Conservation (phyloP, 2,329 filamentous ascomycete genomes). For the Aureobasidium sp. region DNA sequence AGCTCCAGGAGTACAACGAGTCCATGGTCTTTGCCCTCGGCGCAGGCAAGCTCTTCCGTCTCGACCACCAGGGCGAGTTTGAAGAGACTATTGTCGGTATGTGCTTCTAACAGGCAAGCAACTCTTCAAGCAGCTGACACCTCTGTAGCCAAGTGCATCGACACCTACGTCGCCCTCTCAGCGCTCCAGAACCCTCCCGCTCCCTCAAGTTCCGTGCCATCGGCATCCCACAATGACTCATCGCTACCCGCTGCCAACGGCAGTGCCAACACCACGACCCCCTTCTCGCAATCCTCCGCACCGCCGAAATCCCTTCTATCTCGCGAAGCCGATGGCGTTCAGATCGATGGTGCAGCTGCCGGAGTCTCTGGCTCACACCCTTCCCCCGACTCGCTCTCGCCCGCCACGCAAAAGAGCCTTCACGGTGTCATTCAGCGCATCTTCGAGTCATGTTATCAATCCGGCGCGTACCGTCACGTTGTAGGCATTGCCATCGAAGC, state of each 20-base stretch:
- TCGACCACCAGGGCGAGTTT: slow-evolving; percentile 86
- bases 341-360: slow-evolving; percentile 49
- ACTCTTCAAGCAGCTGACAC: neutral
- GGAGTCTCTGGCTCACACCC: slow-evolving; percentile 47
- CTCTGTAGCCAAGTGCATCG: slow-evolving; percentile 72
- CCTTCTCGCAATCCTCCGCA: slow-evolving; percentile 87
- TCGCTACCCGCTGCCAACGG: slow-evolving; percentile 54
- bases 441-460: slow-evolving; percentile 80
- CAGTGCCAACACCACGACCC: slow-evolving; percentile 67
- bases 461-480: slow-evolving; percentile 87
- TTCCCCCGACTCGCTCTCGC: slow-evolving; percentile 57
- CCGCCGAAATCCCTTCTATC: slow-evolving; percentile 95
- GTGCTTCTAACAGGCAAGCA: slow-evolving; percentile 19
- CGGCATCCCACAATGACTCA: slow-evolving; percentile 51
- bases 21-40: slow-evolving; percentile 97
- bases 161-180: slow-evolving; percentile 86
- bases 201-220: slow-evolving; percentile 39
- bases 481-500: slow-evolving; percentile 95
- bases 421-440: slow-evolving; percentile 79
- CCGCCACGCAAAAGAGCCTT: slow-evolving; percentile 68
- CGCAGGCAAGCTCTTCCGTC: slow-evolving; percentile 88
- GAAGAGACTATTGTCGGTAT: slow-evolving; percentile 93
- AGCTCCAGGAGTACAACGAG: slow-evolving; percentile 97
- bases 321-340: slow-evolving; percentile 55
- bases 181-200: slow-evolving; percentile 50